Evolutionary conservation across 495 filamentous ascomycete genomes (phyloP).

Genomic region (Chaetomidium leptoderma): DNA sequence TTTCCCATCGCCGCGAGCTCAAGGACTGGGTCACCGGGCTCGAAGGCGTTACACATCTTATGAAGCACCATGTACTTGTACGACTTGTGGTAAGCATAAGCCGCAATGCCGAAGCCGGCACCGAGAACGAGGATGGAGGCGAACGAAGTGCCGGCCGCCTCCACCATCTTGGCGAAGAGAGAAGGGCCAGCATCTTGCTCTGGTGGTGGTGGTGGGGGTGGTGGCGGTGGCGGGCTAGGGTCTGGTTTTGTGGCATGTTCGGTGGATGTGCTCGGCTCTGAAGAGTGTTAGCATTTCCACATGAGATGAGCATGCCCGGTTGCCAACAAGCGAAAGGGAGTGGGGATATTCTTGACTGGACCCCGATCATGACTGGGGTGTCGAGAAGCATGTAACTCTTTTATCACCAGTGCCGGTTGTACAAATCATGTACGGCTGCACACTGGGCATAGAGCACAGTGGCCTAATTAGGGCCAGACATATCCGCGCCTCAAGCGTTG

Average conservation of each 20-base stretch:
- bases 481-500: too few relatives aligned
- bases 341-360: too few relatives aligned
- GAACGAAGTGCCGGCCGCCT: slow-evolving; percentile 78
- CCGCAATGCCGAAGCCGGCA: slow-evolving; percentile 63
- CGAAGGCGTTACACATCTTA: slow-evolving; percentile 93
- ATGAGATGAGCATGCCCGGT: background rate
- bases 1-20: slow-evolving; percentile 75
- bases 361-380: too few relatives aligned
- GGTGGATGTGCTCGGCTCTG: background rate
- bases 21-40: slow-evolving; percentile 85
- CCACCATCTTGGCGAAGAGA: slow-evolving; percentile 68
- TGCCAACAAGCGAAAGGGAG: too few relatives aligned
- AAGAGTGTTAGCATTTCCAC: background rate
- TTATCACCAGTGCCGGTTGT: too few relatives aligned
- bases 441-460: too few relatives aligned
- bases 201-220: slow-evolving; percentile 21
- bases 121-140: slow-evolving; percentile 82
- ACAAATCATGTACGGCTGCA: too few relatives aligned
- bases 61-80: slow-evolving; percentile 85
- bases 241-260: slow-evolving; percentile 1
- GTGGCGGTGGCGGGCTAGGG: background rate
- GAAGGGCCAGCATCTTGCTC: slow-evolving; percentile 31
- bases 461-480: too few relatives aligned
- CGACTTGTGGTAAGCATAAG: slow-evolving; percentile 77
- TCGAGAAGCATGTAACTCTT: too few relatives aligned